A percentile compares a stretch with the other conserved stretches of the same genome.
Conservation (phyloP, 1,284 basidiomycete species). For the Cerioporus squamosus region DNA sequence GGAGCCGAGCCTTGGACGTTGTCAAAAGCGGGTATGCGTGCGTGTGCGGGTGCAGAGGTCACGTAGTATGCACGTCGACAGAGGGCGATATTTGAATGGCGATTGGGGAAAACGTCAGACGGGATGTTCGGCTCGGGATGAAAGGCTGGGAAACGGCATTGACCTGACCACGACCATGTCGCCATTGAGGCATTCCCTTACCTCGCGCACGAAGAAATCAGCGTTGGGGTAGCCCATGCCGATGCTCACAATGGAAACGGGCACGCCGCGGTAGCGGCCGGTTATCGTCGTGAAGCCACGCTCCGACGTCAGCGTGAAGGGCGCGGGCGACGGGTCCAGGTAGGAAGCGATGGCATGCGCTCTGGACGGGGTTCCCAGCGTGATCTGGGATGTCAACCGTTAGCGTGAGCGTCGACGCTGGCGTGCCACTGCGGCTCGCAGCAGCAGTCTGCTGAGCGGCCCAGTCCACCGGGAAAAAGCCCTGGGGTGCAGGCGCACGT, state of each 20-base stretch:
- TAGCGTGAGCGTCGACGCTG: not conserved
- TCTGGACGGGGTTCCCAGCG: conserved; percentile 76
- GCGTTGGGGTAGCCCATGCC: conserved; percentile 85
- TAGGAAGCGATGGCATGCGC: conserved; percentile 62
- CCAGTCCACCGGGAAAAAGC: not conserved
- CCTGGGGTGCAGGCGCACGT: conserved; percentile 28
- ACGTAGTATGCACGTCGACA: no score
- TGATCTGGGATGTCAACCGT: conserved; percentile 51
- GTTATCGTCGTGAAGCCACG: conserved; percentile 84
- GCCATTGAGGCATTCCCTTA: conserved; percentile 75
- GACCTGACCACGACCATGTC: conserved; percentile 82
- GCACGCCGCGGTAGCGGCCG: conserved; percentile 70
- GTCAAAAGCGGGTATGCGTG: no score
- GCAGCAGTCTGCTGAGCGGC: not conserved
- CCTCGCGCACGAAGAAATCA: conserved; percentile 87
- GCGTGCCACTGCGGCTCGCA: no score
- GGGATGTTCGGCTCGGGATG: not conserved
- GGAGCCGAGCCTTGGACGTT: conserved; percentile 64
- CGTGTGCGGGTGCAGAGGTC: no score
- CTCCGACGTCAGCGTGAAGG: conserved; percentile 71
- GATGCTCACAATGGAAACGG: conserved; percentile 78
- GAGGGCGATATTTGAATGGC: no score
- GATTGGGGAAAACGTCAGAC: conserved; percentile 11
- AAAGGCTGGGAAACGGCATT: conserved; percentile 6
- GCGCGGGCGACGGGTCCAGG: conserved; percentile 61